These are phyloP conservation scores for Rhizophagus clarus DNA, from an alignment of 192 early-diverging fungal species.

Conservation along the genomic window DNA sequence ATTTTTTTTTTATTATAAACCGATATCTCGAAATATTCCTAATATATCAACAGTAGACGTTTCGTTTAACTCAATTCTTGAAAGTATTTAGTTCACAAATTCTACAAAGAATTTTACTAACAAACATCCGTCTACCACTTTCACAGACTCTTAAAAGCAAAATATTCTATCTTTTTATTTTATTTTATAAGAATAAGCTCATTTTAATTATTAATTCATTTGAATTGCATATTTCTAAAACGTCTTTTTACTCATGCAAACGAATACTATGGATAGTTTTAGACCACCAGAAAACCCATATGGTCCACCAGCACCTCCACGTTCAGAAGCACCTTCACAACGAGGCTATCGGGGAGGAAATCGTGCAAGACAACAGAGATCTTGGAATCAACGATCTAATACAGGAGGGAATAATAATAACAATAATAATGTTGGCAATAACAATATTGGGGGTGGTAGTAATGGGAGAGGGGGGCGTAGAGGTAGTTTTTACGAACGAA, in stretches of 20 bases:
- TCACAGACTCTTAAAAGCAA: neutral
- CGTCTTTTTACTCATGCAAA: neutral
- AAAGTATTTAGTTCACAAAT: neutral
- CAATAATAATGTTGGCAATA: neutral
- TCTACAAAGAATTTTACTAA: neutral
- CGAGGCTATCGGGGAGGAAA: neutral
- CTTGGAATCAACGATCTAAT: neutral
- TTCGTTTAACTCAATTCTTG: neutral
- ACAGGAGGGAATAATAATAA: conserved; percentile 1
- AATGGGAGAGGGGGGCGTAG: conserved; percentile 12
- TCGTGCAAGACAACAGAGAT: conserved; percentile 2
- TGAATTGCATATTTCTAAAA: neutral
- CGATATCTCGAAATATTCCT: neutral
- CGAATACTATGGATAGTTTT: conserved; percentile 15
- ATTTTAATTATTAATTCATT: neutral
- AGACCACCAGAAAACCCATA: conserved; percentile 31
- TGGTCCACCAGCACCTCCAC: conserved; percentile 14
- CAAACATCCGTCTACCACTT: neutral
- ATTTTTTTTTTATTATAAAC: neutral
- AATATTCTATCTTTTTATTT: neutral
- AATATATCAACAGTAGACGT: neutral
- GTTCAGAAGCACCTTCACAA: neutral
- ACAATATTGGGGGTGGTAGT: neutral
- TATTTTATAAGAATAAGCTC: neutral
- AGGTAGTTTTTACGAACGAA: conserved; percentile 7